Evolutionary conservation across 1,284 basidiomycete genomes (phyloP), one percentile per base, ranked within the genome.

Genomic region (Malassezia sympodialis): DNA sequence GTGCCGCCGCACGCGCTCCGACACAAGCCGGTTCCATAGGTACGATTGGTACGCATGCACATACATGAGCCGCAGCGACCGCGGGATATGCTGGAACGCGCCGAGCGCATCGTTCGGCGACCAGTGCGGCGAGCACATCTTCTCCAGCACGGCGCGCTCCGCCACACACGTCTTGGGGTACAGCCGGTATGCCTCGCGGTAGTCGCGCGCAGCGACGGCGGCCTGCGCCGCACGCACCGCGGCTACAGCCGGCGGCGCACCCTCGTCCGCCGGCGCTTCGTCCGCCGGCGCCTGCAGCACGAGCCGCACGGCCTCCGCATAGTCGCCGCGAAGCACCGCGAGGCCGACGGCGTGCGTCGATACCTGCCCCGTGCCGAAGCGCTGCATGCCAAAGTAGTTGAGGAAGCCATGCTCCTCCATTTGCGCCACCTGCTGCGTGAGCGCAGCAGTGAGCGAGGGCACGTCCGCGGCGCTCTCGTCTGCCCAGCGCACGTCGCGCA

Each of bases 361-460:
- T 26, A 98, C 85, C 11, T 88, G 84, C 7, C 93, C 90, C 1
- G 93, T 98, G 28, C 94, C 94, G 76, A 99, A 99, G 15, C 94
- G 84, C 74, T 99, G 94, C 93, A 98, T 96, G 35, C 90, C 93
- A 72, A 94, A 99, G 72, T 96, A 99, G 75, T 99, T 99, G 75
- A 99, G 87, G 76, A 96, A 96, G 0, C 94, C 94, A 51, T 82
- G 83, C 44, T 81, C 78, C 73, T 89, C 86, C 51, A 98, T 80
- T 2, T 82, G 84, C 10, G 14, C 15, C 5, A 49, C 55, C 5
- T 46, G 49, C 27, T 42, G 23, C n/a, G 81, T 79, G 80, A 98
- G 81, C 0, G 86, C 85, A 53, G 79, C 79, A 62, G 88, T 83
- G 42, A 96, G 79, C 0, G 81, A 82, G 35, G 53, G 23, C 14